phyloP scores from a whole-genome alignment of 768 basidiomycete species.

The Pleurotus cornucopiae region DNA sequence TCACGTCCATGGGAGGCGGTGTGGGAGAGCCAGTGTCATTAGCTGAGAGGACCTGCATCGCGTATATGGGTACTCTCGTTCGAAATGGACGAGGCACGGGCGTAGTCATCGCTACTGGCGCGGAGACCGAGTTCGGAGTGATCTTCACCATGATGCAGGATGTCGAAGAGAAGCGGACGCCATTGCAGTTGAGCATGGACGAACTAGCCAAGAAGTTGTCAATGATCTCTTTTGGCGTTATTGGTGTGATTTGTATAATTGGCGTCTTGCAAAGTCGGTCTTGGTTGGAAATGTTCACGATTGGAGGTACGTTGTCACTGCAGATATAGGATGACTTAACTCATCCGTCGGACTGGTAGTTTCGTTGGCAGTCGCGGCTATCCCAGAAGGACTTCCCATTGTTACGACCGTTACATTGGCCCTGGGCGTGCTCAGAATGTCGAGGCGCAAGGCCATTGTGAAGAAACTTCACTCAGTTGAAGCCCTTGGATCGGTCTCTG shows the following conservation, averaged over 20 bases:
- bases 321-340: not conserved
- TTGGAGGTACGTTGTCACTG: constrained; percentile 66
- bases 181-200: constrained; percentile 92
- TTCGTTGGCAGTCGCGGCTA: constrained; percentile 96
- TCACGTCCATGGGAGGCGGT: constrained; percentile 18
- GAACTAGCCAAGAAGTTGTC: constrained; percentile 93
- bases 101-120: constrained; percentile 81
- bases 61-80: constrained; percentile 95
- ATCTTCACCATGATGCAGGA: constrained; percentile 99
- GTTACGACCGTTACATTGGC: constrained; percentile 97
- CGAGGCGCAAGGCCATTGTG: constrained; percentile 92
- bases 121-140: constrained; percentile 90
- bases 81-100: constrained; percentile 85
- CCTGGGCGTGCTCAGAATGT: constrained; percentile 90
- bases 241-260: constrained; percentile 89
- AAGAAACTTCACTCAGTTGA: constrained; percentile 97
- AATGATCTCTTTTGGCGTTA: constrained; percentile 86
- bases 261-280: constrained; percentile 81
- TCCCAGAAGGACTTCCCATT: constrained; percentile 94
- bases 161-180: constrained; percentile 91
- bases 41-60: constrained; percentile 83
- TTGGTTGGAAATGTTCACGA: constrained; percentile 99
- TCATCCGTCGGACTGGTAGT: constrained; percentile 41
- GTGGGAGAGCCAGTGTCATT: constrained; percentile 49
- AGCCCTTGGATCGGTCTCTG: constrained; percentile 90